phyloP scores from a whole-genome alignment of 2,329 filamentous ascomycete species.

The Trichophyton rubrum region DNA sequence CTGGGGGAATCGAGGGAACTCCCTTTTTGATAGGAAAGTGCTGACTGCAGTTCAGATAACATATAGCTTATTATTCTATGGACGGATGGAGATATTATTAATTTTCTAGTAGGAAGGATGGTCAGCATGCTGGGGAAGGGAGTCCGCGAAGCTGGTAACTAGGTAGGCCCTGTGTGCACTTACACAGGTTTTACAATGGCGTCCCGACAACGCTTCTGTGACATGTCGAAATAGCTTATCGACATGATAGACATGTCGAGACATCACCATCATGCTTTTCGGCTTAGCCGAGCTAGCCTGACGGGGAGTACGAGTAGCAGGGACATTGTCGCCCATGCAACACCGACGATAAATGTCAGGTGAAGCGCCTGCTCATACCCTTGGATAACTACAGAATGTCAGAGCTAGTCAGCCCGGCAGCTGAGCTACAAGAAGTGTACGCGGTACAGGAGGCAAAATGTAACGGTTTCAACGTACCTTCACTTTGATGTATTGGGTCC shows the following conservation, averaged over 20 bases:
- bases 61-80: neutral
- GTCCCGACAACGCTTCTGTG: neutral
- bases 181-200: neutral
- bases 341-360: constrained; percentile 28
- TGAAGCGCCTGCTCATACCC: constrained; percentile 28
- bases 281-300: constrained; percentile 19
- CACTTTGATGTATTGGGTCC: constrained; percentile 32
- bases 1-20: no score
- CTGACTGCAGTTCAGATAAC: neutral
- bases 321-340: constrained; percentile 25
- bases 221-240: neutral
- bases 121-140: neutral
- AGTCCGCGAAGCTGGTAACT: neutral
- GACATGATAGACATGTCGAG: neutral
- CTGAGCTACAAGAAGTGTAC: neutral
- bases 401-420: constrained; percentile 12
- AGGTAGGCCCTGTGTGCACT: neutral
- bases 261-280: neutral
- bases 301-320: constrained; percentile 23
- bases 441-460: neutral
- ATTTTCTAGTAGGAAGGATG: neutral
- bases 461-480: constrained; percentile 29
- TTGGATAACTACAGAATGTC: constrained; percentile 20
- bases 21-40: no score
- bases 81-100: neutral